Base-by-base conservation (phyloP, 2,329 filamentous ascomycete species). In the Aspergillus sp. region DNA sequence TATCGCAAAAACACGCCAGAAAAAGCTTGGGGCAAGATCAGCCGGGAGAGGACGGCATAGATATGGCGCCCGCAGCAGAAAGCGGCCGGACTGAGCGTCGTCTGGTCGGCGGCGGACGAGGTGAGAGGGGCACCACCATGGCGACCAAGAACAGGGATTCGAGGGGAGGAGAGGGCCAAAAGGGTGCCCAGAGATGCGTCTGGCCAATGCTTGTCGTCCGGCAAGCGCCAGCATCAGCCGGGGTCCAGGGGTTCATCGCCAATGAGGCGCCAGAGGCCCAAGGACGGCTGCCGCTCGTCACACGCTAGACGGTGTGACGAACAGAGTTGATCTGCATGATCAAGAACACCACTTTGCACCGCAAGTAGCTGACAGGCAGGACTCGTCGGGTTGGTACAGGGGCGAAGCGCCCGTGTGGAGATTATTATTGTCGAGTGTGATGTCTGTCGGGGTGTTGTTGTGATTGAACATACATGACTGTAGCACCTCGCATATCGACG, bases 271-370 rank as follows among this genome's bases (percentile, higher is more conserved):
- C 54, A 42, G 43, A 60, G 47, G 46, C 46, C 45, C 47, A 49
- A 45, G 55, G 45, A 61, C 51, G 60, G 59, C 60, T 56, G 58
- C 49, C 49, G 52, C 60, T 57, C 64, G 56, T 70, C 67, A 70
- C 67, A 68, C 66, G 54, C 67, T 70, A 69, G 58, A 44, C 55
- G 34, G 61, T 69, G 67, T 70, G 66, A 69, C 63, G 19, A 60
- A 59, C 48, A 51, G 50, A 50, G 49, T 45, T 43, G 63, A 66
- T 68, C 67, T 69, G 66, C 66, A 66, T 58, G 52, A 48, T 47
- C 19, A 41, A 61, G 48, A 49, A 16, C 51, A 55, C 45, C 58
- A 60, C 44, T 56, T 42, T 44, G n/a, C 16, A 21, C 34, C 45
- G 53, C 49, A 47, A 55, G 53, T 42, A 36, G 52, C 46, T 44